Evolutionary conservation across 2,329 filamentous ascomycete genomes (phyloP), one percentile per base, ranked within the genome.

Genomic region (Beauveria medogensis): DNA sequence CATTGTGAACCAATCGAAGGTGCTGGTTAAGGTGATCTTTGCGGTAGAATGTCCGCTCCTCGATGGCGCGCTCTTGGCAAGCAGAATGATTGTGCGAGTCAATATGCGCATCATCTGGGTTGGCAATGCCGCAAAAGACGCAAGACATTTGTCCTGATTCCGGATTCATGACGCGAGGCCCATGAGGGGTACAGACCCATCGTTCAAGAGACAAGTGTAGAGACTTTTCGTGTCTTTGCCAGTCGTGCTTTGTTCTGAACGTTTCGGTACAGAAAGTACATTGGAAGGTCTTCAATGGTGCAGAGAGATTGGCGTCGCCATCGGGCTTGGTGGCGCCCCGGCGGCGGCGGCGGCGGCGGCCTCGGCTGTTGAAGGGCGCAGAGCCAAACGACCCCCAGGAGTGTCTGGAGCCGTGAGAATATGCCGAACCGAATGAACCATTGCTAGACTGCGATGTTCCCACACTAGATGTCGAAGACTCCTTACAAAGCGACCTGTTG

Each of bases 191-290:
- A 68, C 82, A 90, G 63, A 85, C 82, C 88, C 81, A 90, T 61
- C 79, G 79, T 74, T 84, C 85, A 0, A 88, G 81, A 7, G 83
- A 90, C 66, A 83, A 73, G 69, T 82, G 87, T 64, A 85, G 75
- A 55, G 84, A 86, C 65, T 87, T 87, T 68, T 91, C 87, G 69
- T 90, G 87, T 62, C 87, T 77, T 67, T 87, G 84, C 85, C 85
- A 88, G 71, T 88, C 85, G 67, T 88, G 83, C 69, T 88, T 88
- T 3, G 84, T 87, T 65, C 84, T 77, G 71, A 87, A 88, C 0
- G 83, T 85, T 65, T 87, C 84, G 7, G 85, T 87, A 70, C 85
- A 88, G 76, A 88, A 88, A 64, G 85, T 88, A 70, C 85, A 88
- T 70, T 87, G 84, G 71, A 82, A 86, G 2, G 82, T 83, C 67